Percentiles rank a stretch among this genome's conserved stretches.
Evolutionary conservation across 1,139 yeast species (phyloP).

Genomic region (Candida sanyaensis): DNA sequence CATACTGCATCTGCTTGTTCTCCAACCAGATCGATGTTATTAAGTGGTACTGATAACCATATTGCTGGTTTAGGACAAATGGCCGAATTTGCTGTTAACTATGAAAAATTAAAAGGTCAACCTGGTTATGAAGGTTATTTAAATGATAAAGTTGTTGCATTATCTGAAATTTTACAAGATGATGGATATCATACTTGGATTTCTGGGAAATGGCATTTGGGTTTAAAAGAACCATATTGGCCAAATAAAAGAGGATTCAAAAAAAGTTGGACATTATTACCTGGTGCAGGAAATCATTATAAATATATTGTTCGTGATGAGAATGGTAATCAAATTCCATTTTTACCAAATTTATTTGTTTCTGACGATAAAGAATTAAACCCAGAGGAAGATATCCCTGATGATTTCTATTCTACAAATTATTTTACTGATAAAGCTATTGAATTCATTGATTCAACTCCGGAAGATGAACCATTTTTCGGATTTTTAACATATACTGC

Average conservation of each 20-base stretch:
- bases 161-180: conserved; percentile 53
- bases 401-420: conserved; percentile 48
- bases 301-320: conserved; percentile 45
- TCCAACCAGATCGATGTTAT: conserved; percentile 62
- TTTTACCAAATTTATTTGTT: conserved; percentile 36
- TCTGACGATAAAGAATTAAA: conserved; percentile 38
- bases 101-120: conserved; percentile 40
- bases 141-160: conserved; percentile 52
- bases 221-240: conserved; percentile 49
- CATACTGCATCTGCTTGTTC: conserved; percentile 69
- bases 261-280: conserved; percentile 49
- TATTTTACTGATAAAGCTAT: conserved; percentile 59
- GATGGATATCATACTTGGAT: conserved; percentile 48
- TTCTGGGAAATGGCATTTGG: conserved; percentile 64
- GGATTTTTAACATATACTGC: conserved; percentile 58
- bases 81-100: conserved; percentile 47
- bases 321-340: conserved; percentile 23
- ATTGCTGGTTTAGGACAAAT: conserved; percentile 64
- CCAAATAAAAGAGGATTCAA: conserved; percentile 56
- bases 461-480: conserved; percentile 46
- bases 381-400: conserved; percentile 39
- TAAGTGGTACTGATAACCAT: conserved; percentile 63
- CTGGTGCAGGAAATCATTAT: conserved; percentile 62
- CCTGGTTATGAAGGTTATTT: conserved; percentile 62
- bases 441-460: conserved; percentile 31